Conservation (phyloP, 2,329 filamentous ascomycete species). For the Fusarium sulawesiense region DNA sequence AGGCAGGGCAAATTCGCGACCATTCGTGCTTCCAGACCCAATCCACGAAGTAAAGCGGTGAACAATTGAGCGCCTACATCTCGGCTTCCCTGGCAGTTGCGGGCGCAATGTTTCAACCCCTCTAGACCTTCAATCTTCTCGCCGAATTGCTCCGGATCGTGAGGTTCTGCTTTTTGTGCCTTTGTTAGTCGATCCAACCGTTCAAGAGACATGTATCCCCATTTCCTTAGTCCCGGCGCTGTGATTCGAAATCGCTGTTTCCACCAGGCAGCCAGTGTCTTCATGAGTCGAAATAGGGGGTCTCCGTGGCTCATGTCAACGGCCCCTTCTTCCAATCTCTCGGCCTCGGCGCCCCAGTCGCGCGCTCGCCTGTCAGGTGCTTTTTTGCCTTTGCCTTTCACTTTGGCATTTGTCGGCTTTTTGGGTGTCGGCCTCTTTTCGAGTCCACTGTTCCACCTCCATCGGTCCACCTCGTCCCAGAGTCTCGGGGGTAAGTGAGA, state of each 20-base stretch:
- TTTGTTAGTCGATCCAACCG: constrained; percentile 79
- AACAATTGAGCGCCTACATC: constrained; percentile 93
- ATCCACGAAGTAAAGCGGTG: constrained; percentile 81
- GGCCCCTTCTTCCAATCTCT: constrained; percentile 74
- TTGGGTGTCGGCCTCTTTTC: constrained; percentile 54
- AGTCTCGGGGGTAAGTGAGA: constrained; percentile 76
- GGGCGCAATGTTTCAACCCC: constrained; percentile 76
- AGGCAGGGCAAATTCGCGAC: constrained; percentile 86
- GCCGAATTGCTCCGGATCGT: constrained; percentile 75
- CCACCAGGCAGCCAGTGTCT: constrained; percentile 86
- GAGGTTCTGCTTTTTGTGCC: constrained; percentile 71
- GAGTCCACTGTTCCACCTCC: constrained; percentile 75
- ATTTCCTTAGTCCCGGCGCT: constrained; percentile 84
- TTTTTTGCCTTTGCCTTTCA: constrained; percentile 55
- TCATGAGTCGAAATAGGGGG: constrained; percentile 80
- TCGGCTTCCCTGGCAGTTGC: constrained; percentile 79
- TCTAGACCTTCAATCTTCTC: constrained; percentile 76
- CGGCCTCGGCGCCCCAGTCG: constrained; percentile 79
- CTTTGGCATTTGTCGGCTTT: constrained; percentile 47
- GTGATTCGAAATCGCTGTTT: constrained; percentile 83
- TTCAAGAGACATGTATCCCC: constrained; percentile 85
- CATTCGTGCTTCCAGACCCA: constrained; percentile 86
- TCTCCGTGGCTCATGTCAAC: constrained; percentile 86
- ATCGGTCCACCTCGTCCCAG: constrained; percentile 78
- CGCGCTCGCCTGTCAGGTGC: constrained; percentile 50